phyloP scores from a whole-genome alignment of 805 yeast genomes.

The Saturnispora kantuleensis region DNA sequence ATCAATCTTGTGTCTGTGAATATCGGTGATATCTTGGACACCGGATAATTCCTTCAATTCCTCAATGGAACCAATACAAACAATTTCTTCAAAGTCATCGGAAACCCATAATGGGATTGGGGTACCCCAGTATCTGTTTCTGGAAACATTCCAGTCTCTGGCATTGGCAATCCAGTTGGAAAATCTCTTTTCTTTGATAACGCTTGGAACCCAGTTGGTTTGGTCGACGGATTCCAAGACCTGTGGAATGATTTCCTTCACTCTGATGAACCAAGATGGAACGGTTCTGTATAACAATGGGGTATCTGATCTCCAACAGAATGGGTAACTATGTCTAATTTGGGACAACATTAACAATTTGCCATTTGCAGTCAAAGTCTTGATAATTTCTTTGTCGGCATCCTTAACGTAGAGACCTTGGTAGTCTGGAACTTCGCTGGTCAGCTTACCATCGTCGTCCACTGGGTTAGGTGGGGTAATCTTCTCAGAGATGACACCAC shows the following conservation, averaged over 20 bases:
- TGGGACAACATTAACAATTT: slow-evolving; percentile 68
- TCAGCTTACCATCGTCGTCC: slow-evolving; percentile 86
- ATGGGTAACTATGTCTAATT: slow-evolving; percentile 93
- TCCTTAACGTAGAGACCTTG: slow-evolving; percentile 86
- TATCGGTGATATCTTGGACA: slow-evolving; percentile 66
- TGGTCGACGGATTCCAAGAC: slow-evolving; percentile 77
- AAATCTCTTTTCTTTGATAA: slow-evolving; percentile 89
- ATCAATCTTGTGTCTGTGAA: slow-evolving; percentile 92
- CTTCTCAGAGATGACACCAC: slow-evolving; percentile 65
- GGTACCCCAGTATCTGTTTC: slow-evolving; percentile 99
- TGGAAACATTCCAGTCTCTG: slow-evolving; percentile 97
- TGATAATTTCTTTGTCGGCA: slow-evolving; percentile 87
- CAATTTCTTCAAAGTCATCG: slow-evolving; percentile 86
- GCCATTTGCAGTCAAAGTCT: slow-evolving; percentile 69
- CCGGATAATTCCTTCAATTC: slow-evolving; percentile 85
- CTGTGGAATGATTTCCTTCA: slow-evolving; percentile 76
- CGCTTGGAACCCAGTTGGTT: slow-evolving; percentile 91
- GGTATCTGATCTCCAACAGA: slow-evolving; percentile 99
- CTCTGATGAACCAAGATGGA: slow-evolving; percentile 97
- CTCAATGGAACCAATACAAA: slow-evolving; percentile 84
- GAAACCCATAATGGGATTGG: slow-evolving; percentile 97
- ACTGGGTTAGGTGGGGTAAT: slow-evolving; percentile 84
- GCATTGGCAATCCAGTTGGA: slow-evolving; percentile 98
- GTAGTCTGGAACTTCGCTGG: slow-evolving; percentile 62
- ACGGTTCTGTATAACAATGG: slow-evolving; percentile 93